Percentiles rank a stretch among this genome's conserved stretches.
Conservation (phyloP, 441 rosid genomes). For the Brassica hybrid region DNA sequence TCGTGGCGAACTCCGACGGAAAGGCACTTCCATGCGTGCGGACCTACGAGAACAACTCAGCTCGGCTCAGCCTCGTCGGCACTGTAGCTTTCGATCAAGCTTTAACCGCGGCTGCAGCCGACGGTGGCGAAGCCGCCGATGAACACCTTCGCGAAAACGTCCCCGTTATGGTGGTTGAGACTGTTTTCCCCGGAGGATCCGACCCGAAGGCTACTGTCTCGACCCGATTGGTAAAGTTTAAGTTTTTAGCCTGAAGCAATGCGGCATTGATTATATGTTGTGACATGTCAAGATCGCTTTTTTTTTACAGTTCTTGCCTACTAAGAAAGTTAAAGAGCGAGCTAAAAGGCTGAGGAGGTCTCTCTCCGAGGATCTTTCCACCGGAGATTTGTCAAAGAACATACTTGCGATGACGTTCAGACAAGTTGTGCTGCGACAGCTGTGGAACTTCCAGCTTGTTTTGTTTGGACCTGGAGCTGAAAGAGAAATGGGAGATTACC, state of each 20-base stretch:
- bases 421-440: slow-evolving; percentile 78
- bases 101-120: slow-evolving; percentile 88
- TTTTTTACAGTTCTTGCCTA: slow-evolving; percentile 94
- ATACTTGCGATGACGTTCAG: slow-evolving; percentile 91
- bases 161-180: slow-evolving; percentile 83
- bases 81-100: slow-evolving; percentile 79
- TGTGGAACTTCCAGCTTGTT: slow-evolving; percentile 77
- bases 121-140: slow-evolving; percentile 81
- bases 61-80: slow-evolving; percentile 76
- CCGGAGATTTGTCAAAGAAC: slow-evolving; percentile 52
- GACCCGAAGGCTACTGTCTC: slow-evolving; percentile 67
- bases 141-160: slow-evolving; percentile 67
- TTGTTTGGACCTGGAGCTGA: slow-evolving; percentile 70
- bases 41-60: slow-evolving; percentile 73
- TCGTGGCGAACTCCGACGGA: slow-evolving; percentile 65
- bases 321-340: slow-evolving; percentile 75
- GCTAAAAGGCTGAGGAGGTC: slow-evolving; percentile 59
- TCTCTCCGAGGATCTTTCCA: slow-evolving; percentile 52
- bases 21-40: slow-evolving; percentile 74
- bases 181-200: slow-evolving; percentile 69
- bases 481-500: slow-evolving; percentile 71
- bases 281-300: no score
- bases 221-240: slow-evolving; percentile 83
- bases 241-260: neutral
- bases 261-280: neutral